A percentile compares a stretch with the other conserved stretches of the same genome.
Conservation (phyloP, 2,329 filamentous ascomycete genomes). For the Talaromyces verruculosus region DNA sequence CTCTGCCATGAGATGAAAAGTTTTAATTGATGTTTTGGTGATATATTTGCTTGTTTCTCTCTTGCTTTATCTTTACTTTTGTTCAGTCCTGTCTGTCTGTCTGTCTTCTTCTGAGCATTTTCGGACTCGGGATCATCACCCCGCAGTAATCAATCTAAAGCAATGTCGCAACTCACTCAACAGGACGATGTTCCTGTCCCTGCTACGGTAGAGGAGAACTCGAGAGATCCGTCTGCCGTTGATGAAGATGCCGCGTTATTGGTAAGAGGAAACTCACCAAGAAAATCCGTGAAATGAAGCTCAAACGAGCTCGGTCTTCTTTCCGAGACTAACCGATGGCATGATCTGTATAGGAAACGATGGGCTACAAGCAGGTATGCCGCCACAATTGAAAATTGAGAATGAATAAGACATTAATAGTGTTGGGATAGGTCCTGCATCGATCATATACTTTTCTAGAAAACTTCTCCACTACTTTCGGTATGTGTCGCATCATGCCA, state of each 20-base stretch:
- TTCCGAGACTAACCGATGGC: conserved; percentile 16
- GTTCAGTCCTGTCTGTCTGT: neutral
- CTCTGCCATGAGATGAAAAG: neutral
- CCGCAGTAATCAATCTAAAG: neutral
- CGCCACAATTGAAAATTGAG: neutral
- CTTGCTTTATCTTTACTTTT: neutral
- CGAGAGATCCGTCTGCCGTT: conserved; percentile 15
- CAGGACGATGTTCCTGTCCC: conserved; percentile 4
- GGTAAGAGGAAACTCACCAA: conserved; percentile 5
- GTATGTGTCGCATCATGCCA: conserved; percentile 35
- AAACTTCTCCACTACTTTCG: conserved; percentile 61
- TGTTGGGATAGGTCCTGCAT: conserved; percentile 52
- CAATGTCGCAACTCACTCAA: conserved; percentile 8
- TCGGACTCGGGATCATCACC: neutral
- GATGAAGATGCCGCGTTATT: conserved; percentile 23
- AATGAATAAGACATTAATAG: neutral
- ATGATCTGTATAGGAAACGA: conserved; percentile 40
- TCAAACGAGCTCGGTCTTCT: neutral
- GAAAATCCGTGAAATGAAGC: neutral
- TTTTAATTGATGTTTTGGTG: neutral
- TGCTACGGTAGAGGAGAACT: conserved; percentile 15
- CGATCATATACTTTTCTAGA: conserved; percentile 59
- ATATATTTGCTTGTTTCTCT: neutral
- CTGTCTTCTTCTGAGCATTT: neutral
- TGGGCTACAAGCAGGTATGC: conserved; percentile 56